Conservation (phyloP, 768 basidiomycete species). For the Postia placenta region DNA sequence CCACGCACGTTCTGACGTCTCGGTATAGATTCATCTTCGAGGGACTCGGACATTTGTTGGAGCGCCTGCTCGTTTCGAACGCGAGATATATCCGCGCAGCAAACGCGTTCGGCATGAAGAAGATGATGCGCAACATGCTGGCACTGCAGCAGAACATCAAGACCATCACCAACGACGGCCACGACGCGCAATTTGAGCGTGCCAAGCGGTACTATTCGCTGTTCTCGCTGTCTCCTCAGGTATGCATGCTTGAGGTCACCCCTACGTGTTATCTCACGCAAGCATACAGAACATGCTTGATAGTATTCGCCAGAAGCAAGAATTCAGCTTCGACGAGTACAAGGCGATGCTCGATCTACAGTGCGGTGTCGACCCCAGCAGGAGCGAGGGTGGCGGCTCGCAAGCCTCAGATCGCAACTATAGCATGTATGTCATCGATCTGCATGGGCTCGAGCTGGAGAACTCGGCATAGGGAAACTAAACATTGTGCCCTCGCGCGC, state of each 20-base stretch:
- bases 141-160: constrained; percentile 90
- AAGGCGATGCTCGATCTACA: constrained; percentile 86
- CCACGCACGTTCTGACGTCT: not conserved
- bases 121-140: constrained; percentile 83
- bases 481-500: too few relatives aligned
- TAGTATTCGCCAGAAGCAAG: constrained; percentile 50
- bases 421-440: constrained; percentile 84
- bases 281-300: constrained; percentile 72
- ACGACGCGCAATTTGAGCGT: constrained; percentile 64
- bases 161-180: constrained; percentile 55
- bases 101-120: constrained; percentile 75
- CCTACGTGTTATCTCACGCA: not conserved
- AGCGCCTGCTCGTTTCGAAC: constrained; percentile 71
- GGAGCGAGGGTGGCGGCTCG: constrained; percentile 41
- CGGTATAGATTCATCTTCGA: constrained; percentile 73
- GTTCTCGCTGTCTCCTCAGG: constrained; percentile 70
- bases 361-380: constrained; percentile 72
- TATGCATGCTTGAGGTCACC: constrained; percentile 27
- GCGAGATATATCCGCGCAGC: constrained; percentile 64
- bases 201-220: constrained; percentile 79
- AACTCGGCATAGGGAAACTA: constrained; percentile 28
- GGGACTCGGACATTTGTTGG: constrained; percentile 81
- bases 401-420: constrained; percentile 67
- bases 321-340: constrained; percentile 89
- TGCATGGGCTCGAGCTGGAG: constrained; percentile 74